Evolutionary conservation across 1,139 yeast genomes (phyloP).

Genomic region (Eremothecium coryli): DNA sequence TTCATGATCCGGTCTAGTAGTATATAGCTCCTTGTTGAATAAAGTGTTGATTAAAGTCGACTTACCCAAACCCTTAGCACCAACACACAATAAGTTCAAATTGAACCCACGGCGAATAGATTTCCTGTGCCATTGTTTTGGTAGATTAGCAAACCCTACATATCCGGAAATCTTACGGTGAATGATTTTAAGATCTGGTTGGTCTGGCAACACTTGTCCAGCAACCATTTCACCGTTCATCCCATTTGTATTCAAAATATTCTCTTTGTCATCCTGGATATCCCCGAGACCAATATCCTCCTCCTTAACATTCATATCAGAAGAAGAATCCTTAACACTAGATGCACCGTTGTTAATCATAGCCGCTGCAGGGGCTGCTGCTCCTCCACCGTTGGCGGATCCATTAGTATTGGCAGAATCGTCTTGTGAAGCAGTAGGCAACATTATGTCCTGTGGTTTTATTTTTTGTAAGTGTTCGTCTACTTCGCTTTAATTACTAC

Average conservation of each 20-base stretch:
- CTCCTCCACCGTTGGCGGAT: constrained; percentile 3
- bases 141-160: constrained; percentile 96
- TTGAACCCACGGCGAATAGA: constrained; percentile 90
- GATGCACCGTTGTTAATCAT: constrained; percentile 2
- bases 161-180: constrained; percentile 81
- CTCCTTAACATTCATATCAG: constrained; percentile 6
- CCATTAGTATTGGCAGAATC: constrained; percentile 4
- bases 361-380: constrained; percentile 1
- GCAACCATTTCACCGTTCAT: background rate
- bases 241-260: background rate
- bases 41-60: constrained; percentile 85
- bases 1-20: constrained; percentile 6
- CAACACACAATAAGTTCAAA: constrained; percentile 82
- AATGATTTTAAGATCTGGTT: constrained; percentile 43
- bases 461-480: too few relatives aligned
- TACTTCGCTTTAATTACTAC: too few relatives aligned
- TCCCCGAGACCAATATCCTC: constrained; percentile 3
- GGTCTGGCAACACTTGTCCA: constrained; percentile 29
- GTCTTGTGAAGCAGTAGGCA: constrained; percentile 3
- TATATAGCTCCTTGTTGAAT: constrained; percentile 67
- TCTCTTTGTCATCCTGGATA: constrained; percentile 4
- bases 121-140: constrained; percentile 98
- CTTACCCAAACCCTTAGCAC: constrained; percentile 91
- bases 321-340: constrained; percentile 3
- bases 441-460: constrained; percentile 1